A percentile compares a stretch with the other conserved stretches of the same genome.
Evolutionary conservation across 2,329 filamentous ascomycete species (phyloP).

Genomic region (Zelopaecilomyces penicillatus): DNA sequence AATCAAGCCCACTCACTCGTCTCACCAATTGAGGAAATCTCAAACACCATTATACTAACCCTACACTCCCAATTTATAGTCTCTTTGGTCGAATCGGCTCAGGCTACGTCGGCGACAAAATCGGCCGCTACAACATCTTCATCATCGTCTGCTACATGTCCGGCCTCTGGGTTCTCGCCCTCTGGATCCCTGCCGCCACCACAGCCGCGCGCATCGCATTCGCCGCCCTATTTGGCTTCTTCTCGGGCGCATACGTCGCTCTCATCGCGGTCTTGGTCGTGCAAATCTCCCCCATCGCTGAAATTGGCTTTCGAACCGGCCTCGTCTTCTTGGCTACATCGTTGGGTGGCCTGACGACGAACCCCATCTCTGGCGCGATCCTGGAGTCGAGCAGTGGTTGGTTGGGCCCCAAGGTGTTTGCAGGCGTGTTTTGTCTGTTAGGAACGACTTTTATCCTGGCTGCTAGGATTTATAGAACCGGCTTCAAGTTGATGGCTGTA

Average conservation of each 20-base stretch:
- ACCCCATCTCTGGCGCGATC: slow-evolving; percentile 46
- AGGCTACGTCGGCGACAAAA: slow-evolving; percentile 15
- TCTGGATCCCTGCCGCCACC: slow-evolving; percentile 29
- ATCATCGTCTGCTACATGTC: slow-evolving; percentile 36
- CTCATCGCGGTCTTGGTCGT: slow-evolving; percentile 24
- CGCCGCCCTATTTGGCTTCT: slow-evolving; percentile 26
- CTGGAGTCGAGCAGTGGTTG: slow-evolving; percentile 20
- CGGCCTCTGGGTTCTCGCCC: slow-evolving; percentile 19
- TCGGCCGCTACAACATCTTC: slow-evolving; percentile 22
- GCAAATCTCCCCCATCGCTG: slow-evolving; percentile 43
- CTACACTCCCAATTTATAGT: slow-evolving; percentile 4
- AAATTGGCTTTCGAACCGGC: slow-evolving; percentile 25
- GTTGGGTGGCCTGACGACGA: slow-evolving; percentile 48
- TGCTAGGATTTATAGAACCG: slow-evolving; percentile 18
- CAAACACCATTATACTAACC: too few species aligned
- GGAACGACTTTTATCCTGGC: slow-evolving; percentile 19
- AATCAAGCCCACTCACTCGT: background rate
- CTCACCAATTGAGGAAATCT: background rate
- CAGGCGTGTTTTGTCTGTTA: slow-evolving; percentile 21
- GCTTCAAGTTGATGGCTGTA: slow-evolving; percentile 15
- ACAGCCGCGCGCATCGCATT: slow-evolving; percentile 20
- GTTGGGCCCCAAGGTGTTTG: slow-evolving; percentile 29
- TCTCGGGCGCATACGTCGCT: slow-evolving; percentile 25
- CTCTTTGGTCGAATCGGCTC: slow-evolving; percentile 17
- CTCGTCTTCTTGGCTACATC: slow-evolving; percentile 43